A percentile compares a stretch with the other conserved stretches of the same genome.
These are phyloP conservation scores for Pythium chondricola DNA, from an alignment of 352 stramenopile species.

Conservation along the genomic window DNA sequence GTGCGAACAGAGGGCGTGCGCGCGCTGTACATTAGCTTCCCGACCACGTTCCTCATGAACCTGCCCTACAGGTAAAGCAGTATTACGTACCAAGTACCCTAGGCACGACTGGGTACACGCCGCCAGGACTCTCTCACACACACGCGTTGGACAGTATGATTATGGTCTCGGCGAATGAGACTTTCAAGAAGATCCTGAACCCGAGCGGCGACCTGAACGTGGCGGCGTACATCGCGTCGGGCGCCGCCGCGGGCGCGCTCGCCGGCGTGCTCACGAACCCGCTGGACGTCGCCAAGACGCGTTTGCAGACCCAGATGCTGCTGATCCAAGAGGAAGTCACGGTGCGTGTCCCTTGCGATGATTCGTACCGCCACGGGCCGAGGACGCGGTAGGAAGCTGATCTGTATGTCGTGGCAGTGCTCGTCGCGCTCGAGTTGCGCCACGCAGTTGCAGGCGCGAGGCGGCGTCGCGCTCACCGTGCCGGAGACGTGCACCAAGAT, in stretches of 20 bases:
- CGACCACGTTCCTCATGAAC: slow-evolving; percentile 98
- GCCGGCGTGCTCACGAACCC: slow-evolving; percentile 92
- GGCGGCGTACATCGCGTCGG: slow-evolving; percentile 89
- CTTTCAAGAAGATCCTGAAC: slow-evolving; percentile 92
- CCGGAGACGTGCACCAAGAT: slow-evolving; percentile 54
- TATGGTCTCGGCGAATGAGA: slow-evolving; percentile 98
- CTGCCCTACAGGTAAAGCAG: slow-evolving; percentile 90
- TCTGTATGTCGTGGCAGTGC: slow-evolving; percentile 57
- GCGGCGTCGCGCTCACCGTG: slow-evolving; percentile 55
- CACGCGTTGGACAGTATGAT: no score
- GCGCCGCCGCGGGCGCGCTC: slow-evolving; percentile 90
- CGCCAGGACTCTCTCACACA: no score
- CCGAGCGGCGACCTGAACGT: slow-evolving; percentile 85
- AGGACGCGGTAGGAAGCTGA: no score
- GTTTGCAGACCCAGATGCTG: slow-evolving; percentile 92
- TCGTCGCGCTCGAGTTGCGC: slow-evolving; percentile 63
- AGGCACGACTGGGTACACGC: no score
- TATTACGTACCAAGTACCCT: background rate
- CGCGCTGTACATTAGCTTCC: slow-evolving; percentile 93
- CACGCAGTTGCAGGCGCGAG: slow-evolving; percentile 53
- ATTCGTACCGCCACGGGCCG: no score
- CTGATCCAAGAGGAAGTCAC: slow-evolving; percentile 48
- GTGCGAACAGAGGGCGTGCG: slow-evolving; percentile 68
- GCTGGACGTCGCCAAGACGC: slow-evolving; percentile 98
- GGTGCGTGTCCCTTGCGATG: slow-evolving; percentile 35